These are phyloP conservation scores for Aspergillus olivimuriae DNA, from an alignment of 495 filamentous ascomycete genomes.

Conservation along the genomic window DNA sequence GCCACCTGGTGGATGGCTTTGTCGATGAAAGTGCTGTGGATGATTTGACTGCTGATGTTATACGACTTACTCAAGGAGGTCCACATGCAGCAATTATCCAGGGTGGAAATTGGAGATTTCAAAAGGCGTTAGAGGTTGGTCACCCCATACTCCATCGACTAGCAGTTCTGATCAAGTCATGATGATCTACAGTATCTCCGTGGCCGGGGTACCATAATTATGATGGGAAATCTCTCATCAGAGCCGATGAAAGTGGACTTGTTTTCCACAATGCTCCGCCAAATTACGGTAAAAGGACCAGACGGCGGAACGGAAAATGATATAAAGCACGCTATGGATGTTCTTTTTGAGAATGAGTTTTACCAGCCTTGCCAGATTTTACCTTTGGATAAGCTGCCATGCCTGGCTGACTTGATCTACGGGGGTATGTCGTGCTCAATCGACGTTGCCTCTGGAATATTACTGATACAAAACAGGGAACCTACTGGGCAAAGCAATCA, in stretches of 20 bases:
- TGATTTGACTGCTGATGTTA: slow-evolving; percentile 65
- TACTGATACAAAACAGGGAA: background rate
- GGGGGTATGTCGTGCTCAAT: too few relatives aligned
- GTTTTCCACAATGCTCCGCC: slow-evolving; percentile 67
- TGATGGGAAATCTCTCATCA: slow-evolving; percentile 71
- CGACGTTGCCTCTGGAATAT: too few relatives aligned
- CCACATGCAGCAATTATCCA: slow-evolving; percentile 53
- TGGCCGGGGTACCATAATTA: slow-evolving; percentile 60
- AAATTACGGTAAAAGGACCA: slow-evolving; percentile 75
- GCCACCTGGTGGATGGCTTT: slow-evolving; percentile 25
- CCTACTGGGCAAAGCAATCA: background rate
- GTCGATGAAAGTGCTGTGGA: background rate
- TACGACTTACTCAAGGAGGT: slow-evolving; percentile 59
- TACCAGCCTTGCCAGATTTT: background rate
- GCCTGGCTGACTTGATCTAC: background rate
- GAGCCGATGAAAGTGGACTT: slow-evolving; percentile 65
- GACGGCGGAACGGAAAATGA: slow-evolving; percentile 78
- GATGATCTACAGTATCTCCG: slow-evolving; percentile 52
- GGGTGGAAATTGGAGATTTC: too few relatives aligned
- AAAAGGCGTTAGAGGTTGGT: too few relatives aligned
- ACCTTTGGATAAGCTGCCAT: background rate
- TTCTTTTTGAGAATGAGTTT: slow-evolving; percentile 45
- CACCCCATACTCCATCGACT: too few relatives aligned
- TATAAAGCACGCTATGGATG: slow-evolving; percentile 69
- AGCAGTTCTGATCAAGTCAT: slow-evolving; percentile 27